Evolutionary conservation across 169 alveolate genomes (phyloP).

Genomic region (Plasmodium blacklocki): DNA sequence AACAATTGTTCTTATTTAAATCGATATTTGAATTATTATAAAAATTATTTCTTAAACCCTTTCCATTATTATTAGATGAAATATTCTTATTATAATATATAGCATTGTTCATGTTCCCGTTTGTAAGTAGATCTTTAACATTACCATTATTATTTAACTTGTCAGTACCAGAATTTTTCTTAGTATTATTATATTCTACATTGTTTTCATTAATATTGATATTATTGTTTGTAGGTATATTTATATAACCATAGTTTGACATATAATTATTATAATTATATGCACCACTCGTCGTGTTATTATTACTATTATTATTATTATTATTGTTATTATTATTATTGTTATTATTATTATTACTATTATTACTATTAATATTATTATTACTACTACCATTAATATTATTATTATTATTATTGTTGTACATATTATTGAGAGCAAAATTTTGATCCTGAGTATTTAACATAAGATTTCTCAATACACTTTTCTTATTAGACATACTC

Average conservation of each 20-base stretch:
- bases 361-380: not conserved
- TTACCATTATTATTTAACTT: not conserved
- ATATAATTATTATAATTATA: not conserved
- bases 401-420: not conserved
- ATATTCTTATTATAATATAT: not conserved
- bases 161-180: no score
- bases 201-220: no score
- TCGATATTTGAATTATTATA: not conserved
- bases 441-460: slow-evolving; percentile 7
- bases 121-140: not conserved
- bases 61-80: not conserved
- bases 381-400: not conserved
- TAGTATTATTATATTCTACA: no score
- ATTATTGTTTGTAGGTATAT: no score
- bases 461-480: not conserved
- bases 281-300: not conserved
- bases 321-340: not conserved
- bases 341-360: not conserved
- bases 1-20: not conserved
- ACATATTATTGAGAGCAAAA: not conserved
- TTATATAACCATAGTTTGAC: no score
- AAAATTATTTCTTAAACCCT: not conserved
- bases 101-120: not conserved
- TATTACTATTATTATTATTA: not conserved
- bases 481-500: not conserved